Conservation (phyloP, 139 green algal species). For the Bryopsis sp. region DNA sequence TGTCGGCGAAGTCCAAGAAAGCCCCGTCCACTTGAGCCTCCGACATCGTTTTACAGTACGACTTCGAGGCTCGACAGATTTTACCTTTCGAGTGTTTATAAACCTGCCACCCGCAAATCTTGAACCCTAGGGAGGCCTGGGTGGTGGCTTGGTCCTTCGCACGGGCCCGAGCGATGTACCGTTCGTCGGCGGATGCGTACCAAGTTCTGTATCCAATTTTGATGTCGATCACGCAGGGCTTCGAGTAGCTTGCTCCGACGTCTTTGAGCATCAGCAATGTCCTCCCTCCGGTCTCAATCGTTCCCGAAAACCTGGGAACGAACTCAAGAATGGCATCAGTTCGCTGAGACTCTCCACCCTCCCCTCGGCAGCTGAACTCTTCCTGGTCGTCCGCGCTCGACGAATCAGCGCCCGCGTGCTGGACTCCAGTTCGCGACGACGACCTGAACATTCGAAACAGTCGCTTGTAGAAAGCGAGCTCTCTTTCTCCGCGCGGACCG, state of each 20-base stretch:
- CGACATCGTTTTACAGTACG: constrained; percentile 67
- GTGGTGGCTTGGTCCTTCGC: constrained; percentile 66
- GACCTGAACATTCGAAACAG: neutral
- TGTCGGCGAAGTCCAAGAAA: constrained; percentile 58
- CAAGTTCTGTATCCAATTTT: constrained; percentile 1
- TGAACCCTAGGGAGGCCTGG: constrained; percentile 61
- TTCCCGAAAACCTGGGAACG: neutral
- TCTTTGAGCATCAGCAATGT: neutral
- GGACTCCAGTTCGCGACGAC: no score
- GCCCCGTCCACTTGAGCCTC: constrained; percentile 42
- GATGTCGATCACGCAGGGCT: neutral
- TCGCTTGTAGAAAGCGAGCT: neutral
- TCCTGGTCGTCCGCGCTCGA: no score
- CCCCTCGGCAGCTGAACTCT: neutral
- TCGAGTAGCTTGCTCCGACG: neutral
- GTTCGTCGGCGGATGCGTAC: neutral
- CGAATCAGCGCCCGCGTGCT: no score
- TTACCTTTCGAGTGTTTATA: constrained; percentile 37
- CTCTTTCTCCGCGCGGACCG: neutral
- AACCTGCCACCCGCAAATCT: constrained; percentile 69
- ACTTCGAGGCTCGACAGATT: constrained; percentile 35
- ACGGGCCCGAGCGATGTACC: neutral
- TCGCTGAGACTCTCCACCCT: neutral
- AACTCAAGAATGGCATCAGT: neutral
- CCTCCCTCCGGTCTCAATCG: neutral